phyloP scores from a whole-genome alignment of 495 filamentous ascomycete species.

The Clohesyomyces aquaticus region DNA sequence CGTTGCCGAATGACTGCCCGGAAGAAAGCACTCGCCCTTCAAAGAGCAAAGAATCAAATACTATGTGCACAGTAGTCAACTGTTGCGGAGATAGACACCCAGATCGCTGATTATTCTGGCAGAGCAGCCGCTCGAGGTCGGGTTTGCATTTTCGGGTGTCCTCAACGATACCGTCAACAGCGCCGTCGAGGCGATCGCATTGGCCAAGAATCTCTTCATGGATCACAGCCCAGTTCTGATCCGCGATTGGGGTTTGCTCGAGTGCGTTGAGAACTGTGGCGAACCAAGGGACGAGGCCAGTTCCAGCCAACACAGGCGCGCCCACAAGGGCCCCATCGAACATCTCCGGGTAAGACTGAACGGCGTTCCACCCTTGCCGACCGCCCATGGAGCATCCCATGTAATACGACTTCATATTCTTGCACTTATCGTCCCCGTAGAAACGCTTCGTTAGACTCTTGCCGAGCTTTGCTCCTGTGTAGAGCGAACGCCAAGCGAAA shows the following conservation, averaged over 20 bases:
- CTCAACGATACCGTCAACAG: constrained; percentile 21
- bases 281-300: not conserved
- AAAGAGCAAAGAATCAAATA: constrained; percentile 8
- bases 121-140: constrained; percentile 6
- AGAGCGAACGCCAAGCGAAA: constrained; percentile 15
- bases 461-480: constrained; percentile 5
- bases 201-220: constrained; percentile 8
- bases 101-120: not conserved
- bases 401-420: constrained; percentile 19
- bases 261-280: not conserved
- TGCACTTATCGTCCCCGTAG: constrained; percentile 6
- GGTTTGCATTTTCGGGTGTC: constrained; percentile 9
- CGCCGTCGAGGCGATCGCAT: constrained; percentile 23
- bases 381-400: constrained; percentile 23
- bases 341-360: constrained; percentile 16
- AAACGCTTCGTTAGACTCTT: constrained; percentile 18
- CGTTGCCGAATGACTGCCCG: constrained; percentile 6
- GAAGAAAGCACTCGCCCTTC: constrained; percentile 1
- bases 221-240: constrained; percentile 4
- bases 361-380: constrained; percentile 26
- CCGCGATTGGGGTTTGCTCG: not conserved
- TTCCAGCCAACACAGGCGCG: constrained; percentile 12
- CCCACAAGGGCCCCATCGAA: constrained; percentile 25
- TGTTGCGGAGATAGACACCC: constrained; percentile 4
- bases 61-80: not conserved